Evolutionary conservation across 2,329 filamentous ascomycete species (phyloP).

Genomic region (Penicillium sp.): DNA sequence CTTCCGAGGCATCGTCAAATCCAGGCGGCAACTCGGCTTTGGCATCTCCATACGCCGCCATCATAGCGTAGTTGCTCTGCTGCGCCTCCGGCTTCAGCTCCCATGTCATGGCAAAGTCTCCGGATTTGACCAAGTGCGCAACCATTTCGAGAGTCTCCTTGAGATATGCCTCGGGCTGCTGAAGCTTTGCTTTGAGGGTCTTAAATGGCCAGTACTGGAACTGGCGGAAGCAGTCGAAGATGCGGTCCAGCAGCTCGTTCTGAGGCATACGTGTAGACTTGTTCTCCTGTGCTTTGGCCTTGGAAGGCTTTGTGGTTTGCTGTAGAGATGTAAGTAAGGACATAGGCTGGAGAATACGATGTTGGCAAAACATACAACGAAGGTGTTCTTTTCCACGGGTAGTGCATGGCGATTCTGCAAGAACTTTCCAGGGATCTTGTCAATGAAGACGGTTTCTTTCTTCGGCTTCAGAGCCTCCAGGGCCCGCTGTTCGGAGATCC

Average conservation of each 20-base stretch:
- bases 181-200: slow-evolving; percentile 70
- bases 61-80: slow-evolving; percentile 49
- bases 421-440: slow-evolving; percentile 47
- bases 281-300: slow-evolving; percentile 60
- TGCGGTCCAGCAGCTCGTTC: slow-evolving; percentile 79
- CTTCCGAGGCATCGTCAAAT: slow-evolving; percentile 52
- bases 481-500: slow-evolving; percentile 59
- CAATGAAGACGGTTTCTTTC: slow-evolving; percentile 53
- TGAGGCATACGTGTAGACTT: slow-evolving; percentile 89
- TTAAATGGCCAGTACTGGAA: slow-evolving; percentile 96
- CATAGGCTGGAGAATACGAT: slow-evolving; percentile 1
- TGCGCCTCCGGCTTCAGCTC: slow-evolving; percentile 71
- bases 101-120: slow-evolving; percentile 83
- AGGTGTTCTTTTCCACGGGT: slow-evolving; percentile 41
- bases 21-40: slow-evolving; percentile 53
- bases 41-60: slow-evolving; percentile 41
- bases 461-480: slow-evolving; percentile 61
- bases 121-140: slow-evolving; percentile 76
- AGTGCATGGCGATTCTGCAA: slow-evolving; percentile 59
- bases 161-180: slow-evolving; percentile 91
- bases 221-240: slow-evolving; percentile 78
- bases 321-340: slow-evolving; percentile 27
- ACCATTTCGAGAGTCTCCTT: slow-evolving; percentile 81
- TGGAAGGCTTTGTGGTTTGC: slow-evolving; percentile 55
- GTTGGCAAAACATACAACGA: slow-evolving; percentile 39